phyloP scores from a whole-genome alignment of 2,329 filamentous ascomycete genomes.

The Pseudogymnoascus sp. region DNA sequence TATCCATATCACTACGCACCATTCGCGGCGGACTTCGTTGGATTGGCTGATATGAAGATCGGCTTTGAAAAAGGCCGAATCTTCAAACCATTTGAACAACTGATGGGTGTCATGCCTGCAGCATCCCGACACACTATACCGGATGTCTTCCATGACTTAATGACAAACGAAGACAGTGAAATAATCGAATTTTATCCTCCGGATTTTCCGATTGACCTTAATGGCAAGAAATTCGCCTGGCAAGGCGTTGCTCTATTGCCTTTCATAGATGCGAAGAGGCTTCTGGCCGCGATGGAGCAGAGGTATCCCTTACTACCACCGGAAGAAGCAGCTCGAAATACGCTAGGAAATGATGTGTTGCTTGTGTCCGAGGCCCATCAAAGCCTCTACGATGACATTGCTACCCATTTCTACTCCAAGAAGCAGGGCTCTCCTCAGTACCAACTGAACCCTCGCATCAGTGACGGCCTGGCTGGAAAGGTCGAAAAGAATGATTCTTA shows the following conservation, averaged over 20 bases:
- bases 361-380: conserved; percentile 77
- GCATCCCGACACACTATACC: conserved; percentile 89
- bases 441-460: conserved; percentile 65
- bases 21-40: conserved; percentile 89
- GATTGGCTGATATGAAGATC: conserved; percentile 69
- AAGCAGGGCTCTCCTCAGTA: conserved; percentile 60
- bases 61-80: conserved; percentile 75
- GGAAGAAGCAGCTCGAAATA: conserved; percentile 72
- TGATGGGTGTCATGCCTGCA: conserved; percentile 95
- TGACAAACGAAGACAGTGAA: conserved; percentile 78
- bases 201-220: conserved; percentile 86
- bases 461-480: conserved; percentile 69
- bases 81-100: conserved; percentile 88
- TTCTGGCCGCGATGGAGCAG: conserved; percentile 72
- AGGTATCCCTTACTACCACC: conserved; percentile 72
- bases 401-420: conserved; percentile 84
- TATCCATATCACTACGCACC: conserved; percentile 98
- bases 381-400: conserved; percentile 72
- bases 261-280: conserved; percentile 86
- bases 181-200: conserved; percentile 98
- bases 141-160: conserved; percentile 77
- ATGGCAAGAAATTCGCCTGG: conserved; percentile 98
- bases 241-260: conserved; percentile 88
- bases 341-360: conserved; percentile 69
- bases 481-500: conserved; percentile 77